These are phyloP conservation scores for Haematococcus lacustris DNA, from an alignment of 139 green algal species.

Conservation along the genomic window DNA sequence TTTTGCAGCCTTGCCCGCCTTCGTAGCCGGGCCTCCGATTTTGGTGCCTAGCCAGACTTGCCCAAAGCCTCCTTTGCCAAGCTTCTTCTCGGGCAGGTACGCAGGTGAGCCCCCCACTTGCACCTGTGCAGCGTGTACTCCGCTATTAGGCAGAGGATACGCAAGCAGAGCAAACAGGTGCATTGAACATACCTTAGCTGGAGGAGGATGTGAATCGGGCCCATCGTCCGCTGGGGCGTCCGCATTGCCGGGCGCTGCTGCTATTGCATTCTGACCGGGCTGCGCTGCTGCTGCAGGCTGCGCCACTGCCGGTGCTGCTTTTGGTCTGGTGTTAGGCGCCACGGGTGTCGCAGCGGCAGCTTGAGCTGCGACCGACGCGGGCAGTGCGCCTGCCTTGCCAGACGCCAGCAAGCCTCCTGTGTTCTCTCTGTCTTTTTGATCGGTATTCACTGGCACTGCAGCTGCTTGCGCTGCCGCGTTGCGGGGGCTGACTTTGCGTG, in stretches of 20 bases:
- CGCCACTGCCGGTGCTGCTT: neutral
- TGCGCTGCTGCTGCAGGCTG: neutral
- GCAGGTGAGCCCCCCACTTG: conserved; percentile 75
- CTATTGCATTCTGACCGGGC: neutral
- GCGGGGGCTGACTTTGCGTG: too few relatives aligned
- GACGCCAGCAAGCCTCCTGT: neutral
- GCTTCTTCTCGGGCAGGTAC: conserved; percentile 82
- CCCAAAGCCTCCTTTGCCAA: conserved; percentile 92
- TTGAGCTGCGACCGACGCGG: too few relatives aligned
- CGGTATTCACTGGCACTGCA: too few relatives aligned
- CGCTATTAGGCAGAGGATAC: neutral
- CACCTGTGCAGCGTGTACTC: conserved; percentile 42
- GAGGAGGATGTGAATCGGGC: conserved; percentile 9
- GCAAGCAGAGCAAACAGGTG: neutral
- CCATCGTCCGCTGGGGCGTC: conserved; percentile 3
- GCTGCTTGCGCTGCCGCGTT: too few relatives aligned
- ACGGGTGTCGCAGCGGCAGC: too few relatives aligned
- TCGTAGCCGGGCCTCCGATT: neutral
- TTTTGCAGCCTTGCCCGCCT: conserved; percentile 1
- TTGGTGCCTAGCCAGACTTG: conserved; percentile 10
- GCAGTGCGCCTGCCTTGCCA: too few relatives aligned
- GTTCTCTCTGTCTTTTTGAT: too few relatives aligned
- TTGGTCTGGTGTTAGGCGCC: too few relatives aligned
- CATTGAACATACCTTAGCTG: neutral
- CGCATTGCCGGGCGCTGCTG: neutral